Base-by-base conservation (phyloP, 1,139 yeast genomes). In the Geotrichum phurueaensis region DNA sequence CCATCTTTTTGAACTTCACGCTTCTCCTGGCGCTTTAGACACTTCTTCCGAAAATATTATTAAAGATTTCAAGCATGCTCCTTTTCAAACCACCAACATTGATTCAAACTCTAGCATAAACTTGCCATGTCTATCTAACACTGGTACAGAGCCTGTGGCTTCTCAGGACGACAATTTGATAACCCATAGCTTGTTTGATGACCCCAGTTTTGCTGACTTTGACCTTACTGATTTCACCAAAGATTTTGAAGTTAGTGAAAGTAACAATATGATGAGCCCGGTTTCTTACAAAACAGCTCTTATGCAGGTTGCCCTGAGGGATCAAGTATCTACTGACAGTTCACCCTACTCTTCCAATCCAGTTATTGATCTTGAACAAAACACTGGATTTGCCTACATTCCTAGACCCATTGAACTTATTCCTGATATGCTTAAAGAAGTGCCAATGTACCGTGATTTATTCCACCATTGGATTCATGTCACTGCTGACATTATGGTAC, bases 381-480 rank as follows among this genome's bases (percentile, higher is more conserved):
- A 31, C 22, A 47, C 48, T 13, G 62, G 58, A 15, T 39, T 54
- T 22, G 39, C 47, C 2, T 18, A 59, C n/a, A 76, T 84, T 13
- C 87, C 87, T 0, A 77, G 80, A 0, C 80, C 81, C 53, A 69
- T 85, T 3, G 68, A 75, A 10, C 87, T 86, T 2, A 71, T 84
- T 22, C 90, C 91, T 0, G 85, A 84, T 61, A 70, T 84, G 13
- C 73, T 86, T 33, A 71, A 82, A 13, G 80, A 80, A 60, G 86
- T 84, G 2, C 87, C 89, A 0, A 80, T 78, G 65, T 84, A 84
- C 68, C 74, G 84, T 50, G 81, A 81, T 60, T 75, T 85, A 25
- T 83, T 87, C 74, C 84, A 84, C 64, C 85, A 84, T 66, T 88
- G 83, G 78, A 75, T 85, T 18, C 78, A 82, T 60, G 82, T 84